phyloP scores from a whole-genome alignment of 148 eudicot species.

The Persicaria tinctoria region DNA sequence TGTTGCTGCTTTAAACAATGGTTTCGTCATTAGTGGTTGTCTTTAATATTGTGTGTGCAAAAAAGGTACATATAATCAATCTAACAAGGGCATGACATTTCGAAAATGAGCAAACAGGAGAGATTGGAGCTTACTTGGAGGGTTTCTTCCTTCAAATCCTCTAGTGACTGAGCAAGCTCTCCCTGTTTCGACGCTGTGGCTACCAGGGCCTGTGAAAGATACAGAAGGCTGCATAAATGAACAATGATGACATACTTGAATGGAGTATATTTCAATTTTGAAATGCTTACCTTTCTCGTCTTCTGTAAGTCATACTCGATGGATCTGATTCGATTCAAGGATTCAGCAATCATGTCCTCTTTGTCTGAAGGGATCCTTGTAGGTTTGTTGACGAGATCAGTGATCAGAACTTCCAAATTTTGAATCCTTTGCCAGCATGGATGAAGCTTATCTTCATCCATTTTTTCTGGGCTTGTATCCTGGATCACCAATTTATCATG shows the following conservation, averaged over 20 bases:
- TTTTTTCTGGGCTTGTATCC: conserved; percentile 16
- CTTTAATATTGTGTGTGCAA: no score
- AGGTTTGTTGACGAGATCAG: conserved; percentile 69
- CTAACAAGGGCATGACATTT: no score
- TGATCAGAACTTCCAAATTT: conserved; percentile 53
- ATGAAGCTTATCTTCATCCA: conserved; percentile 40
- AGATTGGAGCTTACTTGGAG: neutral
- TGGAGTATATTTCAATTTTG: neutral
- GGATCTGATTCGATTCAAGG: conserved; percentile 71
- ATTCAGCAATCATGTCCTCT: conserved; percentile 68
- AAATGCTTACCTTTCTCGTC: conserved; percentile 63
- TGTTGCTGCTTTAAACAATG: neutral
- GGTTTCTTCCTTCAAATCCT: neutral
- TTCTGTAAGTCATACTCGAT: conserved; percentile 91
- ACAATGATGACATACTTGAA: neutral
- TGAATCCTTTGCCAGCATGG: conserved; percentile 78
- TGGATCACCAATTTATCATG: conserved; percentile 16
- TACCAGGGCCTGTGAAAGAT: conserved; percentile 44
- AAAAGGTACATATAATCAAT: no score
- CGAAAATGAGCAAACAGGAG: neutral
- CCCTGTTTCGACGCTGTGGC: conserved; percentile 69
- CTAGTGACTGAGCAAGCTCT: neutral
- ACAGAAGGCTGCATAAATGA: neutral
- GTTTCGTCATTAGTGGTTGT: neutral
- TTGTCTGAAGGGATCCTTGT: conserved; percentile 76